Conservation (phyloP, 108 stramenopile genomes). For the Epipyxis sp. region DNA sequence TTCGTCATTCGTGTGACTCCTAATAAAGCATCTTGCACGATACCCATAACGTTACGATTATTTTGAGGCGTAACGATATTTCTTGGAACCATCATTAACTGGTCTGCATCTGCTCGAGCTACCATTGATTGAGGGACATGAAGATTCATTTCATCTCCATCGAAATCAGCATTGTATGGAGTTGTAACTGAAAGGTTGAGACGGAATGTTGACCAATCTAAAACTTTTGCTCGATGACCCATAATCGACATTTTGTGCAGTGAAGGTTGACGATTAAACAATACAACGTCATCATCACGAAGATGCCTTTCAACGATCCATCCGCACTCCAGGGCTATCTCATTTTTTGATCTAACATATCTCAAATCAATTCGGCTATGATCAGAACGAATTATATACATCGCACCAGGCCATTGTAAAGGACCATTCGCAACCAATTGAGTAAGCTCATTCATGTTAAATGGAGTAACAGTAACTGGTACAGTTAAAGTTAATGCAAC, state of each 20-base stretch:
- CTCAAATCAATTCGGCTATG: constrained; percentile 87
- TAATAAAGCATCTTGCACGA: constrained; percentile 91
- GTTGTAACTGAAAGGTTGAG: constrained; percentile 95
- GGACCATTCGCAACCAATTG: constrained; percentile 88
- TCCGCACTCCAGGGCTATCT: constrained; percentile 78
- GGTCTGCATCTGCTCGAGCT: constrained; percentile 89
- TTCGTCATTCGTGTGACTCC: constrained; percentile 93
- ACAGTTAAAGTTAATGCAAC: constrained; percentile 96
- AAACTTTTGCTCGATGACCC: constrained; percentile 93
- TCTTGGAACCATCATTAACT: constrained; percentile 92
- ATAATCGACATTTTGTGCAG: constrained; percentile 99
- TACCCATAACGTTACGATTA: constrained; percentile 99
- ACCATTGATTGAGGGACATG: constrained; percentile 82
- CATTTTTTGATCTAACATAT: constrained; percentile 73
- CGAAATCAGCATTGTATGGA: constrained; percentile 99
- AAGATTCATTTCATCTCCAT: constrained; percentile 99
- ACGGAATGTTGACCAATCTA: constrained; percentile 98
- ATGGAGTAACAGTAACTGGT: constrained; percentile 90
- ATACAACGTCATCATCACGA: constrained; percentile 88
- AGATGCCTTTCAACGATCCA: constrained; percentile 98
- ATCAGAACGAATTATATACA: constrained; percentile 92
- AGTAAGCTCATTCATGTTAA: constrained; percentile 78
- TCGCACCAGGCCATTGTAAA: constrained; percentile 88
- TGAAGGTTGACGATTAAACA: constrained; percentile 98
- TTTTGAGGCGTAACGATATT: constrained; percentile 94